A percentile compares a stretch with the other conserved stretches of the same genome.
Conservation (phyloP, 768 basidiomycete genomes). For the Galerina sulciceps region DNA sequence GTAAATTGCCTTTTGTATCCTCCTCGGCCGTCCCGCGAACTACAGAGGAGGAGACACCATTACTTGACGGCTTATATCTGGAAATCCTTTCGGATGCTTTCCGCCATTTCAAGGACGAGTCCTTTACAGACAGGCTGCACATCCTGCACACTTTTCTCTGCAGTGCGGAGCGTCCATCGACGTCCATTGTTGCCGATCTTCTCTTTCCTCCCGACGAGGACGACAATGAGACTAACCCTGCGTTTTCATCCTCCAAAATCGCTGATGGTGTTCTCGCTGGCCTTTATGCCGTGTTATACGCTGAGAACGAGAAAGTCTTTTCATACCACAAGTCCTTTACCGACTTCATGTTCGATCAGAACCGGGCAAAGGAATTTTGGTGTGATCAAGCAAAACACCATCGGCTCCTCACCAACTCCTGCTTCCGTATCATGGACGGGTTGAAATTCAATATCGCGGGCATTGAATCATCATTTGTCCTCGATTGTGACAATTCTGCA, state of each 20-base stretch:
- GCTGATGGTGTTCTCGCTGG: neutral
- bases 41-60: neutral
- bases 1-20: neutral
- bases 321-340: constrained; percentile 18
- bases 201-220: neutral
- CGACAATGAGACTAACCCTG: neutral
- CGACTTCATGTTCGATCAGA: constrained; percentile 13
- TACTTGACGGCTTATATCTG: constrained; percentile 5
- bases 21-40: neutral
- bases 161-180: constrained; percentile 7
- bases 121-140: neutral
- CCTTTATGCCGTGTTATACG: constrained; percentile 16
- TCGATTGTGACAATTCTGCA: constrained; percentile 5
- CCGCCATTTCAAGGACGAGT: neutral
- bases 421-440: constrained; percentile 11
- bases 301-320: neutral
- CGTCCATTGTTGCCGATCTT: constrained; percentile 6
- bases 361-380: neutral
- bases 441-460: constrained; percentile 21
- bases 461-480: constrained; percentile 12
- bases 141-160: constrained; percentile 16
- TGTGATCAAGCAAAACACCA: constrained; percentile 8
- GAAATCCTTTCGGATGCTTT: constrained; percentile 11
- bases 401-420: constrained; percentile 1
- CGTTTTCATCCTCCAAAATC: neutral